Evolutionary conservation across 257 asterid genomes (phyloP).

Genomic region (Solanum corneliomulleri): DNA sequence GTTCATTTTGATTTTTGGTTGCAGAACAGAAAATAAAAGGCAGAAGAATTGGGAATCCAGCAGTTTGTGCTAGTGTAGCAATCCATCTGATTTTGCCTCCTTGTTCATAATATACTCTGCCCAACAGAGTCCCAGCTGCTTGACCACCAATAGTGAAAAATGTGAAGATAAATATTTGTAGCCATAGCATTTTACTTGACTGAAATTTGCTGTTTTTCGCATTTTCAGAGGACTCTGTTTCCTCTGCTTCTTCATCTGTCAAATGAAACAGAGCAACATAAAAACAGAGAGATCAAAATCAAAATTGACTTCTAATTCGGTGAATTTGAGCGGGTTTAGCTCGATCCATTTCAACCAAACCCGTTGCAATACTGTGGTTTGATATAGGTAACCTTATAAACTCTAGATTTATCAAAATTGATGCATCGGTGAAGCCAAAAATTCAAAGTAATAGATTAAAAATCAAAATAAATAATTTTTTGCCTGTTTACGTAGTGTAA

Average conservation of each 20-base stretch:
- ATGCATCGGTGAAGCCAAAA: too few relatives aligned
- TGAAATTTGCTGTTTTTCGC: background rate
- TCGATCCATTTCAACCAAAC: too few relatives aligned
- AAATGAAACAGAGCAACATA: background rate
- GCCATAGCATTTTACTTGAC: background rate
- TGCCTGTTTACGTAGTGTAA: background rate
- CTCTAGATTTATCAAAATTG: too few relatives aligned
- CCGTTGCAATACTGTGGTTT: too few relatives aligned
- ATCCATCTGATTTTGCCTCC: conserved; percentile 7
- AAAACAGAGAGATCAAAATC: background rate
- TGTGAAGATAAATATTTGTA: background rate
- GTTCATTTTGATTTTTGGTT: background rate
- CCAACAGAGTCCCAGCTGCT: background rate
- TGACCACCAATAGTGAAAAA: background rate
- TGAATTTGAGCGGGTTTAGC: too few relatives aligned
- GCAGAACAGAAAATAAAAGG: background rate
- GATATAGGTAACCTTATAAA: too few relatives aligned
- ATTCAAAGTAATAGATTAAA: too few relatives aligned
- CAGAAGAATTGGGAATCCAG: background rate
- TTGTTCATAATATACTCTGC: conserved; percentile 1
- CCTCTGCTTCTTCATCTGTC: background rate
- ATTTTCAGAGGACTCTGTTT: background rate
- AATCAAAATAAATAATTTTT: too few relatives aligned
- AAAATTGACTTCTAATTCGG: background rate
- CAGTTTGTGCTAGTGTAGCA: background rate